phyloP scores from a whole-genome alignment of 768 basidiomycete species.

The Leccinellum rugosiceps region DNA sequence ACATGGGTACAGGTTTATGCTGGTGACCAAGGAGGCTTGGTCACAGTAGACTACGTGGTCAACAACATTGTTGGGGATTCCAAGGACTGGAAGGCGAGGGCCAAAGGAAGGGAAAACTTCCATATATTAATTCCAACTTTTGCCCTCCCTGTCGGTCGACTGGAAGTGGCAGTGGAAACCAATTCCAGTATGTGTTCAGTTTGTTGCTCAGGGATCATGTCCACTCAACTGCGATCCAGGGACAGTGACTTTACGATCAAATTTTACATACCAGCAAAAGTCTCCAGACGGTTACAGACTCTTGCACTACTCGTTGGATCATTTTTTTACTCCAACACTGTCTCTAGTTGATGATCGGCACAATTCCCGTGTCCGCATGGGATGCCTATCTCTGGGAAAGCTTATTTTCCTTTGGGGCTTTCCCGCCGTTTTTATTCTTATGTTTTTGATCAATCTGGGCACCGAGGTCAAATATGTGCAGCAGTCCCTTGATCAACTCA shows the following conservation, averaged over 20 bases:
- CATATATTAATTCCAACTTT: constrained; percentile 70
- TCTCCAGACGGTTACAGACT: constrained; percentile 43
- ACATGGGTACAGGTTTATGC: constrained; percentile 63
- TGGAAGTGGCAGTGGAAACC: constrained; percentile 59
- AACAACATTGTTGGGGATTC: constrained; percentile 24
- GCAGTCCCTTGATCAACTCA: constrained; percentile 22
- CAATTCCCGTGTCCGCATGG: constrained; percentile 3
- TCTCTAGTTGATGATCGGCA: constrained; percentile 30
- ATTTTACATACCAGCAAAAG: constrained; percentile 50
- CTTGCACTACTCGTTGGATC: constrained; percentile 54
- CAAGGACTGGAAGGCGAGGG: constrained; percentile 33
- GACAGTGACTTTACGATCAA: constrained; percentile 47
- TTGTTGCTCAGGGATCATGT: neutral
- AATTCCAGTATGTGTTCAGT: constrained; percentile 45
- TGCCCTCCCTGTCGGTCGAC: constrained; percentile 58
- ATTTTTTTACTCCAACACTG: constrained; percentile 57
- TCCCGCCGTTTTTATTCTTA: constrained; percentile 15
- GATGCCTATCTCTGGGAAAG: constrained; percentile 12
- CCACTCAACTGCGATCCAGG: constrained; percentile 37
- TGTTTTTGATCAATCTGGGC: constrained; percentile 25
- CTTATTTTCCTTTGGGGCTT: constrained; percentile 13
- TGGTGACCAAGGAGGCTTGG: constrained; percentile 46
- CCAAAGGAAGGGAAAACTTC: constrained; percentile 30
- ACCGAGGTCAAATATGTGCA: constrained; percentile 26
- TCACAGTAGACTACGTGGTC: constrained; percentile 69